Percentiles rank a stretch among this genome's conserved stretches.
Conservation (phyloP, 306 rosid species). For the Clitoria ternatea region DNA sequence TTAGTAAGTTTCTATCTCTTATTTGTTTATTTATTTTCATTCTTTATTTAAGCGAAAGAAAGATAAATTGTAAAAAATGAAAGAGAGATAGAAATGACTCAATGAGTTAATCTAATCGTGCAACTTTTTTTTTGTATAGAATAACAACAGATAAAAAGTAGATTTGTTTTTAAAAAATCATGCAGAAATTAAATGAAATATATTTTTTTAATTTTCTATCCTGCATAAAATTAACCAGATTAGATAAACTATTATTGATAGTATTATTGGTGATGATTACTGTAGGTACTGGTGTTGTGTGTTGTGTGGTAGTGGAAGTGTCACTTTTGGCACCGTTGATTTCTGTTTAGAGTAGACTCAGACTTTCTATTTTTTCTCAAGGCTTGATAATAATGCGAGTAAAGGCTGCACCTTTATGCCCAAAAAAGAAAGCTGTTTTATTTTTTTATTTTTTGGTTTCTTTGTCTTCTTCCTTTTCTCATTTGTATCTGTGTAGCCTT, state of each 20-base stretch:
- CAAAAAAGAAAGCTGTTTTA: background rate
- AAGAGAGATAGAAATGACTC: too few species aligned
- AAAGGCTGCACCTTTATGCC: background rate
- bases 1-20: background rate
- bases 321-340: constrained; percentile 6
- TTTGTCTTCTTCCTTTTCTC: background rate
- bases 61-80: too few species aligned
- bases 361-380: constrained; percentile 14
- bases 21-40: background rate
- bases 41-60: too few species aligned
- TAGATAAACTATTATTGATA: background rate
- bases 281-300: background rate
- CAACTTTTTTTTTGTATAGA: too few species aligned
- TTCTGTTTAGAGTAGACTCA: constrained; percentile 25
- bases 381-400: constrained; percentile 13
- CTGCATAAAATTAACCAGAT: too few species aligned
- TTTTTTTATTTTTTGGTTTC: background rate
- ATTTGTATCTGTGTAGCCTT: background rate
- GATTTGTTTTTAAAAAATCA: too few species aligned
- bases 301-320: background rate
- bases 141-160: too few species aligned
- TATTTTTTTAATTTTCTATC: too few species aligned
- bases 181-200: too few species aligned
- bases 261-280: background rate
- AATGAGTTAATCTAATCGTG: too few species aligned